Evolutionary conservation across 2,329 filamentous ascomycete species (phyloP).

Genomic region (Fusarium sp.): DNA sequence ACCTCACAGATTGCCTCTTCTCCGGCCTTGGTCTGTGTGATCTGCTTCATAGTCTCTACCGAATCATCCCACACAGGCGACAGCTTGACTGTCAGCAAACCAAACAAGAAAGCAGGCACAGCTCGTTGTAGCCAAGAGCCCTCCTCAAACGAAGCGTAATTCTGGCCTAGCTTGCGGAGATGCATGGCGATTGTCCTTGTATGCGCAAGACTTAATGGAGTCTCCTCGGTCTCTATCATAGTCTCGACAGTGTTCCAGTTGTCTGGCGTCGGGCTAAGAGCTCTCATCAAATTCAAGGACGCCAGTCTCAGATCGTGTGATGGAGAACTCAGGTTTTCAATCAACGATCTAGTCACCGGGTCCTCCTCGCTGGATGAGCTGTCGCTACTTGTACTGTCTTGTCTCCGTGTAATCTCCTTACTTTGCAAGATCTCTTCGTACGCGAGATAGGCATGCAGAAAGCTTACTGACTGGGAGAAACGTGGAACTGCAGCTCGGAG

Average conservation of each 20-base stretch:
- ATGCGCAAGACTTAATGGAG: conserved; percentile 78
- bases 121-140: conserved; percentile 73
- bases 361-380: conserved; percentile 59
- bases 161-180: conserved; percentile 76
- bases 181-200: conserved; percentile 83
- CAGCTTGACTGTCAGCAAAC: conserved; percentile 84
- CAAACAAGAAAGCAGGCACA: conserved; percentile 85
- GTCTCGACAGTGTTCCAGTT: conserved; percentile 47
- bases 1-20: conserved; percentile 77
- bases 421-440: conserved; percentile 57
- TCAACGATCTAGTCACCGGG: conserved; percentile 68
- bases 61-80: conserved; percentile 89
- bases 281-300: conserved; percentile 75
- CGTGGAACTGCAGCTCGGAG: conserved; percentile 71
- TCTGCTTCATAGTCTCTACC: conserved; percentile 75
- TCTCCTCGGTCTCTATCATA: conserved; percentile 83
- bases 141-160: conserved; percentile 66
- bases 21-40: conserved; percentile 74
- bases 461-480: conserved; percentile 72
- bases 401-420: conserved; percentile 26
- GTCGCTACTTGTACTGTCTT: conserved; percentile 53
- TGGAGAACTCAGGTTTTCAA: conserved; percentile 77
- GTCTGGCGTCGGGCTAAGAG: conserved; percentile 54
- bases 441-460: conserved; percentile 67
- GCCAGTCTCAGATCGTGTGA: conserved; percentile 78